Evolutionary conservation across 805 yeast species (phyloP).

Genomic region (Maudiozyma saulgeensis): DNA sequence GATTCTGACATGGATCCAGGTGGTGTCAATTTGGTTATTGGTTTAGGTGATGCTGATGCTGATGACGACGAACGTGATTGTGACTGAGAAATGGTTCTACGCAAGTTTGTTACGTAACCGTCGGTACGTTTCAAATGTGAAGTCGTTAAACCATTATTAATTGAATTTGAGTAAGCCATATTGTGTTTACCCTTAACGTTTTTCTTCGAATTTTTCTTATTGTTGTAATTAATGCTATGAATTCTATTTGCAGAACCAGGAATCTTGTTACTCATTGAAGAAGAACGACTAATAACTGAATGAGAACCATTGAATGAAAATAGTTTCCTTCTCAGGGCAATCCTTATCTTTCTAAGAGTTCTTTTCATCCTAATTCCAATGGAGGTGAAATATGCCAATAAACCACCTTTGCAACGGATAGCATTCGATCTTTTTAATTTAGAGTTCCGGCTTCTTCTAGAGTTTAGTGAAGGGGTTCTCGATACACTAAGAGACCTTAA

Average conservation of each 20-base stretch:
- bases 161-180: slow-evolving; percentile 6
- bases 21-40: neutral
- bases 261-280: neutral
- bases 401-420: slow-evolving; percentile 32
- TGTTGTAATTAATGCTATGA: neutral
- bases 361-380: slow-evolving; percentile 21
- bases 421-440: slow-evolving; percentile 26
- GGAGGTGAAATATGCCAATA: slow-evolving; percentile 25
- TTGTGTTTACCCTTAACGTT: slow-evolving; percentile 4
- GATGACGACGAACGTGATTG: neutral
- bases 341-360: slow-evolving; percentile 22
- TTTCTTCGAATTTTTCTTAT: neutral
- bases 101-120: slow-evolving; percentile 23
- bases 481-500: neutral
- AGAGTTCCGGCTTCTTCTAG: slow-evolving; percentile 1
- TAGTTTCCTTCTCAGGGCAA: slow-evolving; percentile 19
- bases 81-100: slow-evolving; percentile 17
- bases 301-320: slow-evolving; percentile 9
- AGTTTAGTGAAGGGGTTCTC: neutral
- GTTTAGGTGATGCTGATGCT: neutral
- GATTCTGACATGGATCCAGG: neutral
- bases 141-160: slow-evolving; percentile 13
- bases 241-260: neutral
- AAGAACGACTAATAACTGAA: neutral
- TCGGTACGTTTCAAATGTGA: slow-evolving; percentile 24